Base-by-base conservation (phyloP, 352 stramenopile genomes). In the Pythium sp. region DNA sequence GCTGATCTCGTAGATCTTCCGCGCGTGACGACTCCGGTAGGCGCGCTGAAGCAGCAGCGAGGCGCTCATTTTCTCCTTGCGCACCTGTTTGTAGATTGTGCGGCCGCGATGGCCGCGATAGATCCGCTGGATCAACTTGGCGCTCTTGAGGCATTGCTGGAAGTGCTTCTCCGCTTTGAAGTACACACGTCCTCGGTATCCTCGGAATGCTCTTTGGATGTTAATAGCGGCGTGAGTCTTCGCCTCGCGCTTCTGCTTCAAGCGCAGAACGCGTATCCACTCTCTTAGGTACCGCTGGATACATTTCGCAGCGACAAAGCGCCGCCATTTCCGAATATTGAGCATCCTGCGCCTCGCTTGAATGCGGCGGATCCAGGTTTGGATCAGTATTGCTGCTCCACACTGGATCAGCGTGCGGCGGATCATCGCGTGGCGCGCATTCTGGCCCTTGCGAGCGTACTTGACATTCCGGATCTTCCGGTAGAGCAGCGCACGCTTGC, bases 401-500 rank as follows among this genome's bases (percentile, higher is more conserved):
- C 69, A 68, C 11, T 66, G 72, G 32, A 91, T 68, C 51, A 93
- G 79, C 7, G 72, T 64, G 18, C 75, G 72, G 8, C 81, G 81
- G n/a, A 86, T 62, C 58, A 87, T 75, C 15, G 77, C 74, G 64
- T 91, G 75, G 0, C 67, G 66, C 0, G 82, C 80, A 46, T 89
- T 85, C 71, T 91, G 82, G 0, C 80, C 80, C 55, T 80, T 82
- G 41, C 68, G 74, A 12, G 78, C 78, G 47, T 69, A 78, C 43
- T 78, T 84, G 28, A 74, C 80, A n/a, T 73, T 76, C 24, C 77
- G 78, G 51, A 93, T 87, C 72, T 92, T 92, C 26, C 83, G 79
- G 65, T 86, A 89, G 7, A 93, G 61, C 20, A 77, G 26, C 7
- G 81, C 79, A n/a, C 80, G 85, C 15, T 77, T 77, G 1, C 85